Evolutionary conservation across 2,329 filamentous ascomycete species (phyloP).

Genomic region (Sclerotinia trifoliorum): DNA sequence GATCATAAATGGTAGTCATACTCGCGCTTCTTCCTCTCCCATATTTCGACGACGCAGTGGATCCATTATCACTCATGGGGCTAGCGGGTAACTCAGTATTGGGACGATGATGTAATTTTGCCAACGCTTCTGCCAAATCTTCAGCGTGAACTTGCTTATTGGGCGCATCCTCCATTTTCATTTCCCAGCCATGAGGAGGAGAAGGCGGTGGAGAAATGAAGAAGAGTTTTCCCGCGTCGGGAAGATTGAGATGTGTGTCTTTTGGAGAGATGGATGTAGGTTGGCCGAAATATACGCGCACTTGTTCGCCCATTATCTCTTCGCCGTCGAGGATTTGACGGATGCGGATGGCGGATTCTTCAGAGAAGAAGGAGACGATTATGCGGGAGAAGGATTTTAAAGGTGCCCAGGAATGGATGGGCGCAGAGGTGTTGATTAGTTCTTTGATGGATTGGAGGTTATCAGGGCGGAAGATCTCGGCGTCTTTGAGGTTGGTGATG

Average conservation of each 20-base stretch:
- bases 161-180: conserved; percentile 65
- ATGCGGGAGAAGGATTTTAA: conserved; percentile 82
- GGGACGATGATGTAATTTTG: conserved; percentile 54
- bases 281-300: conserved; percentile 68
- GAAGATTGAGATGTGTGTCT: conserved; percentile 62
- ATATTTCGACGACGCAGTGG: conserved; percentile 17
- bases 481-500: conserved; percentile 74
- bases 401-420: conserved; percentile 75
- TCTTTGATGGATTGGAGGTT: conserved; percentile 73
- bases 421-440: conserved; percentile 66
- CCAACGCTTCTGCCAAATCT: conserved; percentile 64
- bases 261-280: conserved; percentile 54
- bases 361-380: conserved; percentile 72
- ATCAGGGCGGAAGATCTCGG: conserved; percentile 70
- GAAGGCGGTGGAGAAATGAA: conserved; percentile 70
- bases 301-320: conserved; percentile 65
- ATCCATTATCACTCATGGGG: conserved; percentile 44
- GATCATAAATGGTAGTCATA: conserved; percentile 65
- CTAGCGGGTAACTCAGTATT: conserved; percentile 42
- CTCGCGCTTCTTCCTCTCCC: conserved; percentile 54
- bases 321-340: conserved; percentile 73
- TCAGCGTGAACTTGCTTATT: conserved; percentile 70
- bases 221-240: conserved; percentile 69
- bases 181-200: conserved; percentile 68
- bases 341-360: conserved; percentile 67